Base-by-base conservation (phyloP, 176 grass and related monocot species). In the Eragrostis curvula region DNA sequence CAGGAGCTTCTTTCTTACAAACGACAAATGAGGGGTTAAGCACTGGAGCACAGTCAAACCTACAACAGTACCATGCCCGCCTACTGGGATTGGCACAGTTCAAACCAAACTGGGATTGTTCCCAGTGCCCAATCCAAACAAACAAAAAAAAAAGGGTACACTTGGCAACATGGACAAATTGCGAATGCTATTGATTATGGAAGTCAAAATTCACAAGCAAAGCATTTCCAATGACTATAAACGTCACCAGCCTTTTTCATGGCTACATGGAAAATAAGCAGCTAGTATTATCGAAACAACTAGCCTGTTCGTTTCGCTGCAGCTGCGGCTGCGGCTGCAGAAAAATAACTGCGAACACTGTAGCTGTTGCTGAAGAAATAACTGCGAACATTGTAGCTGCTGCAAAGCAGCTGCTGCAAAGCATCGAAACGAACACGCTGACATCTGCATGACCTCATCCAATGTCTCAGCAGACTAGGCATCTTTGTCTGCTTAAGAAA, bases 21-120 rank as follows among this genome's bases (percentile, higher is more conserved):
- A 88, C 51, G 41, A 42, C 74, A 13, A 27, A 59, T 3, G 49
- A 74, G 5, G 5, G 64, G 39, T 23, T 65, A 17, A 18, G 23
- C 51, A 52, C 29, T 36, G 44, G 3, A 64, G 41, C 28, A 82
- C 28, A 56, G 79, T 90, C 88, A 79, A 74, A 90, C 84, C 79
- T 79, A 83, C 49, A 74, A 14, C 40, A 46, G 20, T 79, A 83
- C 49, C 79, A 14, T 47, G 55, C 15, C 24, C 55, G 53, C 5
- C 30, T 24, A 14, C 66, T 42, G 65, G 50, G 52, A 28, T 14
- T 41, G n/a, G 36, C 62, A 41, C 50, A 76, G 85, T 75, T 87
- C 71, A 81, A 69, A 87, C 63, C 29, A 49, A 68, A 81, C 41
- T 81, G 17, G 30, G 15, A 71, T 58, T 70, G 28, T 61, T 75